These are phyloP conservation scores for Penicillium psychrosexuale DNA, from an alignment of 2,329 filamentous ascomycete species.

Conservation along the genomic window DNA sequence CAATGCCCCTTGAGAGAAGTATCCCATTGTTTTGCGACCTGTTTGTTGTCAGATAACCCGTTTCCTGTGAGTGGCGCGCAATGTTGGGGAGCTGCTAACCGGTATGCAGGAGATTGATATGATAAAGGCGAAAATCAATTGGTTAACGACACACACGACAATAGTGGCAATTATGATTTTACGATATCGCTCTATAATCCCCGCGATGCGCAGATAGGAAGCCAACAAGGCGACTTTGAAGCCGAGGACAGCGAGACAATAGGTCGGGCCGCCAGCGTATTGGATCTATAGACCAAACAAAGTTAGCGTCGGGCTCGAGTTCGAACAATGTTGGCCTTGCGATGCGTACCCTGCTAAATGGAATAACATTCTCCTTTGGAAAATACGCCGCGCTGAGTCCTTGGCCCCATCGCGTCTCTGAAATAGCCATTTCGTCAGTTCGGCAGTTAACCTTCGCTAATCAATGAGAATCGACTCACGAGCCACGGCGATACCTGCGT, in stretches of 20 bases:
- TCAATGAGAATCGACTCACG: constrained; percentile 16
- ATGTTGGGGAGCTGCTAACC: constrained; percentile 9
- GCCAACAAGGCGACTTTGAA: constrained; percentile 50
- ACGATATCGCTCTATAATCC: constrained; percentile 39
- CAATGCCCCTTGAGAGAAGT: constrained; percentile 39
- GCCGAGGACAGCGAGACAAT: constrained; percentile 37
- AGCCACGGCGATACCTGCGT: constrained; percentile 18
- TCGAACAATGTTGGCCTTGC: not conserved
- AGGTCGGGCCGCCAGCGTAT: constrained; percentile 29
- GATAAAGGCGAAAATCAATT: constrained; percentile 35
- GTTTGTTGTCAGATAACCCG: constrained; percentile 4
- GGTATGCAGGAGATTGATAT: constrained; percentile 28
- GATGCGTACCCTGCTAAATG: constrained; percentile 25
- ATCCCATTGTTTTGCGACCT: constrained; percentile 47
- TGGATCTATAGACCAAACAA: constrained; percentile 19
- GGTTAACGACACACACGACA: constrained; percentile 37
- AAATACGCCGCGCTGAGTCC: constrained; percentile 20
- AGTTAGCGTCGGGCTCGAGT: not conserved
- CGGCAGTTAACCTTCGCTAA: not conserved
- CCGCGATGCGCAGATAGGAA: constrained; percentile 48
- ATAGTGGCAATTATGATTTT: constrained; percentile 36
- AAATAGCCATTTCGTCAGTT: not conserved
- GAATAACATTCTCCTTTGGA: constrained; percentile 23
- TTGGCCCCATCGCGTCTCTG: constrained; percentile 31
- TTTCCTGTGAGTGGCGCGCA: not conserved